Base-by-base conservation (phyloP, 169 alveolate species). In the Cryptosporidium sp. region DNA sequence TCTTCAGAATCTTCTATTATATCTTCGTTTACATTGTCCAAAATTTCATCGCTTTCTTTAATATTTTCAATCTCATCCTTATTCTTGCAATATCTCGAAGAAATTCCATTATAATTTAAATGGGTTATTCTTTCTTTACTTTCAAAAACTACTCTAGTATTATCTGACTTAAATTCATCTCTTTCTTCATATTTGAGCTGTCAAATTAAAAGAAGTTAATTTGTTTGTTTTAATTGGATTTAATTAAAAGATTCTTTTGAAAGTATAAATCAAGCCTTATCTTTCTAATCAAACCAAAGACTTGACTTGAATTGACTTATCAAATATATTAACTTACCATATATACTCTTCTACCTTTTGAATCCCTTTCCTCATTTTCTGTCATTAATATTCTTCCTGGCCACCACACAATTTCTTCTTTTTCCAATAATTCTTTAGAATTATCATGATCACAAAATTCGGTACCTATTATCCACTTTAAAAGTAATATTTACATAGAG, bases 401-500 rank as follows among this genome's bases (percentile, higher is more conserved):
- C 89, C 89, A 80, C 89, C 89, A 80, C 18, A 80, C 73, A 7
- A 60, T 51, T 33, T 80, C 89, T 29, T 80, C 69, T 35, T 65
- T 56, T 31, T 69, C 67, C 10, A n/a, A 3, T 9, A 16, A 6
- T 26, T 56, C 67, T 10, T 4, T 8, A 16, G 21, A 48, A 48
- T 48, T 16, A 48, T 29, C 68, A 12, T 16, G 9, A 39, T 29
- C 69, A 37, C 1, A 61, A 48, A 31, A 62, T 31, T 80, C 89
- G 7, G 75, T 37, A 29, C 61, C 68, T 37, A 80, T 39, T 42
- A 67, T 80, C 89, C 89, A 80, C 86, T 73, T 48, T 45, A 21
- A 31, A 69, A 29, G 12, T 8, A 0, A 39, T 16, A 1, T 39
- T 7, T 7, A 42, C 21, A n/a, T 16, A 69, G 0, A 39, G 37